Conservation (phyloP, 2,329 filamentous ascomycete species). For the Cryphonectria japonica region DNA sequence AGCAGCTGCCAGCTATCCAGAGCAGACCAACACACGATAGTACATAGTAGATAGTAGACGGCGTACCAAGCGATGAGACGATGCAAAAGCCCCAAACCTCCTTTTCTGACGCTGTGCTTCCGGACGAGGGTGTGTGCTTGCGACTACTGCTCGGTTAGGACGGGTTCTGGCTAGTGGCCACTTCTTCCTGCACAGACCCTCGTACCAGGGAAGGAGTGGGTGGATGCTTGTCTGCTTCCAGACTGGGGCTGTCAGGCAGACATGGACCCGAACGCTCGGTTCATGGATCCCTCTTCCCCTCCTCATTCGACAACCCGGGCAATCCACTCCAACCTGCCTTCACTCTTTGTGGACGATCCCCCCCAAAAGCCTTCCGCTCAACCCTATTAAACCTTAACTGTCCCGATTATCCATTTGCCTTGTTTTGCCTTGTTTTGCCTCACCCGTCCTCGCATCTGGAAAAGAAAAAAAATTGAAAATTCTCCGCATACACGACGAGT, state of each 20-base stretch:
- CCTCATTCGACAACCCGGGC: conserved; percentile 8
- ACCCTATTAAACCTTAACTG: not conserved
- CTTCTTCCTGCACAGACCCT: not conserved
- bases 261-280: conserved; percentile 18
- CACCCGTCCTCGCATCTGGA: not conserved
- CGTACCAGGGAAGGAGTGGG: not conserved
- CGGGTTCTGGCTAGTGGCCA: not conserved
- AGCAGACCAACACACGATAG: not conserved
- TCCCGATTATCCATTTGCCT: not conserved
- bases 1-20: conserved; percentile 6
- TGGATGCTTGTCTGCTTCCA: not conserved
- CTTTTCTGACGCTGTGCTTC: not conserved
- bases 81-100: conserved; percentile 2
- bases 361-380: not conserved
- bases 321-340: not conserved
- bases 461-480: not conserved
- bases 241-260: conserved; percentile 7
- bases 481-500: not conserved
- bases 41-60: not conserved
- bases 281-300: conserved; percentile 1
- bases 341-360: not conserved
- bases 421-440: conserved; percentile 1
- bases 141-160: not conserved
- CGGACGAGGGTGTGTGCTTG: not conserved
- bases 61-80: not conserved